A percentile compares a stretch with the other conserved stretches of the same genome.
Conservation (phyloP, 441 rosid genomes). For the Macaranga tanarius region DNA sequence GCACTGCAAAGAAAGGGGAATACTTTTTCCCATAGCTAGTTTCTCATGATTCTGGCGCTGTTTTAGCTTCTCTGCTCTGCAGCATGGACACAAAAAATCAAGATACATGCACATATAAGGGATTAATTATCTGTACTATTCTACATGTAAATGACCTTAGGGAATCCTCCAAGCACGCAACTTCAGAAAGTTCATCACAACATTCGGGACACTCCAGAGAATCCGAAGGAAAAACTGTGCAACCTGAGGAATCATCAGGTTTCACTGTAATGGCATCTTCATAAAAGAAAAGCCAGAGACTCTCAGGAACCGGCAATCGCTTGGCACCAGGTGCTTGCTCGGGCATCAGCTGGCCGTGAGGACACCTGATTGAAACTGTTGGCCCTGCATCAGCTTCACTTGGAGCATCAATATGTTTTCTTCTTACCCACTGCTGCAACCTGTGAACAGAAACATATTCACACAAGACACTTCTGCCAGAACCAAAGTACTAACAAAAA, state of each 20-base stretch:
- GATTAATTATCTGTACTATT: too few relatives aligned
- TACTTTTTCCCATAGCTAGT: constrained; percentile 64
- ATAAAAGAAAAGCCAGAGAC: constrained; percentile 80
- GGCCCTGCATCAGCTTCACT: constrained; percentile 96
- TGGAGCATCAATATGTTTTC: constrained; percentile 91
- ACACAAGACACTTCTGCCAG: neutral
- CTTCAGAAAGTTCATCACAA: constrained; percentile 81
- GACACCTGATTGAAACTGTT: constrained; percentile 69
- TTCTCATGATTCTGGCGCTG: constrained; percentile 94
- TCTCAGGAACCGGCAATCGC: constrained; percentile 80
- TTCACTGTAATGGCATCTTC: constrained; percentile 71
- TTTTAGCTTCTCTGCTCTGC: constrained; percentile 76
- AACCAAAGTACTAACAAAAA: neutral
- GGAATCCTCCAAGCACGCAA: constrained; percentile 85
- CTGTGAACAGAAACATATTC: constrained; percentile 37
- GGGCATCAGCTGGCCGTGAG: constrained; percentile 81
- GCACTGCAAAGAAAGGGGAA: constrained; percentile 53
- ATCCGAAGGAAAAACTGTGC: constrained; percentile 58
- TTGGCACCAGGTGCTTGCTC: constrained; percentile 94
- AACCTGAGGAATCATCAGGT: constrained; percentile 61
- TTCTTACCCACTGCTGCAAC: constrained; percentile 96
- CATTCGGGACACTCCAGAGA: constrained; percentile 70
- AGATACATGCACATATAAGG: neutral
- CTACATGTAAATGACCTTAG: constrained; percentile 51
- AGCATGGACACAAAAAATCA: constrained; percentile 34